Evolutionary conservation across 2,329 filamentous ascomycete genomes (phyloP), one percentile per base, ranked within the genome.

Genomic region (Rhynchosporium graminicola): DNA sequence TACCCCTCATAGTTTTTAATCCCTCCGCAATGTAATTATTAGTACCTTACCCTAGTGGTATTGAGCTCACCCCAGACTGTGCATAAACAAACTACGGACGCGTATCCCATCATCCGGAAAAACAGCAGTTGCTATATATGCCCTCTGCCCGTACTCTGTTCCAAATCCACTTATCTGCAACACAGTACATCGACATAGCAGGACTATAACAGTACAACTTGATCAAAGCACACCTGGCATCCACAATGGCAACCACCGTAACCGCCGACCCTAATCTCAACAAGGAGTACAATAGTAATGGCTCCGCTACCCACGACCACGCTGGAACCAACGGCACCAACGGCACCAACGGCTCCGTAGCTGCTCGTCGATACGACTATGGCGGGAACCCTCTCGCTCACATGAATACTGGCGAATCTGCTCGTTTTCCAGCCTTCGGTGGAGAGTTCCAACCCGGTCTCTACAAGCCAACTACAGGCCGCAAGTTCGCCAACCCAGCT

Each of bases 401-500:
- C 47, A 73, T 80, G 67, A 77, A 79, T 72, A 77, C 79, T 10
- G 69, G 67, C 56, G 64, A 74, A 12, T 77, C 76, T 60, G 75
- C 75, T n/a, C 75, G 76, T 47, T 76, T 82, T 52, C 78, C 79
- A 64, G 80, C 83, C 63, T 85, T 85, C 68, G 83, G 82, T 68
- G 82, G 83, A 77, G 82, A 83, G 68, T 82, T 84, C 74, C 82
- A 86, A 74, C 83, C 83, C 36, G 83, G 83, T 79, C 78, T 83
- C 59, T 85, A 84, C 76, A 80, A 79, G 68, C 75, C 79, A 13
- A 80, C 80, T 66, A 78, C 80, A 64, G 68, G 74, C 28, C 80
- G 82, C 70, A 82, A 83, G 72, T 80, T 87, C 70, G 84, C 77
- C 73, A 87, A 87, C 70, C 84, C 85, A 7, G 84, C 82, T 55